Evolutionary conservation across 108 stramenopile species (phyloP).

Genomic region (Cyclotella distinguenda): DNA sequence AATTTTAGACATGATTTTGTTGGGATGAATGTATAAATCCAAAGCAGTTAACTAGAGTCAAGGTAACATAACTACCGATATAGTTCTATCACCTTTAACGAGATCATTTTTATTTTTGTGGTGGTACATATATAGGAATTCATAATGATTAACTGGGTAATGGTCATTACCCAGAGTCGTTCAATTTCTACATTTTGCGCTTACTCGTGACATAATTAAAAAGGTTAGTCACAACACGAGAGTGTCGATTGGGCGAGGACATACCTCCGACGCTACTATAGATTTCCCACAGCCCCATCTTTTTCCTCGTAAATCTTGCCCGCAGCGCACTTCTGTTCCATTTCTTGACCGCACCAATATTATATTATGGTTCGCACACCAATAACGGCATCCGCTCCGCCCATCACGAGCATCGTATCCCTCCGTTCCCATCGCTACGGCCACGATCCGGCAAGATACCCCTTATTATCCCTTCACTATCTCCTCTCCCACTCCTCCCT

Average conservation of each 20-base stretch:
- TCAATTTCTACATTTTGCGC: too few relatives aligned
- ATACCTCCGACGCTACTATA: too few relatives aligned
- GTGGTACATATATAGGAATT: too few relatives aligned
- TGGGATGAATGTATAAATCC: background rate
- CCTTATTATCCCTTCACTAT: conserved; percentile 23
- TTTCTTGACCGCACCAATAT: background rate
- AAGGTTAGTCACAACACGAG: too few relatives aligned
- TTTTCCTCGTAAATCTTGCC: too few relatives aligned
- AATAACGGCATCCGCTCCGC: background rate
- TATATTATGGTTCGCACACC: background rate
- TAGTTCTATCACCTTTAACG: background rate
- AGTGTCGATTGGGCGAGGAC: too few relatives aligned
- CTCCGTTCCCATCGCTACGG: conserved; percentile 18
- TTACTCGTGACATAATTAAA: too few relatives aligned
- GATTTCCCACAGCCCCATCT: too few relatives aligned
- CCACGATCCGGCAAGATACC: conserved; percentile 33
- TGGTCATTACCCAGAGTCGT: too few relatives aligned
- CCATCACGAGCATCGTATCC: conserved; percentile 5
- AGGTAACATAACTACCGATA: conserved; percentile 19
- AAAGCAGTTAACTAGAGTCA: conserved; percentile 5
- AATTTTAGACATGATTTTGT: too few relatives aligned
- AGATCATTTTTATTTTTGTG: background rate
- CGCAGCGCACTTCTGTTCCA: too few relatives aligned
- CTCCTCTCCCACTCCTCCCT: conserved; percentile 23
- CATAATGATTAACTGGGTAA: too few relatives aligned